Base-by-base conservation (phyloP, 306 rosid genomes). In the Crotalaria pallida region DNA sequence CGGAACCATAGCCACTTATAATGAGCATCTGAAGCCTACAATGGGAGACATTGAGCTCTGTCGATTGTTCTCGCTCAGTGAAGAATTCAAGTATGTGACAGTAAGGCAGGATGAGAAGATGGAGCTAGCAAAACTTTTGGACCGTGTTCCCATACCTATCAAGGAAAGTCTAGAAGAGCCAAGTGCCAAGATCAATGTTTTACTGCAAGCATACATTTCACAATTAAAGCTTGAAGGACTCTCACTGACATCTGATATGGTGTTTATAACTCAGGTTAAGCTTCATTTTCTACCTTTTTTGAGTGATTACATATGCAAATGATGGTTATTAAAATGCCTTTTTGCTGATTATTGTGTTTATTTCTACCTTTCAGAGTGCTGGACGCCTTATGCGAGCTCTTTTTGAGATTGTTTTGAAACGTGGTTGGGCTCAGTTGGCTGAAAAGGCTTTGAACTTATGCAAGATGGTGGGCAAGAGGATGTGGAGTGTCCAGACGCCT, bases 161-260 rank as follows among this genome's bases (percentile, higher is more conserved):
- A 93, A 90, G 88, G 98, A 93, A 81, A 90, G 97, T 80, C 76
- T 93, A 70, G 97, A 93, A 80, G 98, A 93, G 84, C 98, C 98
- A 15, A 93, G 97, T 81, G 96, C 94, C 41, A 93, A 93, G 85
- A 93, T 93, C 66, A 93, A 90, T 72, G 98, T 90, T 76, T 80
- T 93, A 75, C 83, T 93, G 80, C 98, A 93, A 78, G 96, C 97
- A 24, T 90, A 88, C 78, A 93, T 90, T 74, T 88, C 98, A 69
- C 96, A 88, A 64, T 76, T 93, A 71, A 90, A 93, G 87, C 93
- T 93, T 79, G 98, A 93, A 81, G 97, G 98, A 38, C 85, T 93
- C 70, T 90, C 97, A 12, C 75, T 93, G 79, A 88, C 98, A 58
- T 90, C 96, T 65, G 98, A 93, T 81, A 93, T 90, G 98, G 97